Conservation (phyloP, 441 rosid genomes). For the Jatropha multifida region DNA sequence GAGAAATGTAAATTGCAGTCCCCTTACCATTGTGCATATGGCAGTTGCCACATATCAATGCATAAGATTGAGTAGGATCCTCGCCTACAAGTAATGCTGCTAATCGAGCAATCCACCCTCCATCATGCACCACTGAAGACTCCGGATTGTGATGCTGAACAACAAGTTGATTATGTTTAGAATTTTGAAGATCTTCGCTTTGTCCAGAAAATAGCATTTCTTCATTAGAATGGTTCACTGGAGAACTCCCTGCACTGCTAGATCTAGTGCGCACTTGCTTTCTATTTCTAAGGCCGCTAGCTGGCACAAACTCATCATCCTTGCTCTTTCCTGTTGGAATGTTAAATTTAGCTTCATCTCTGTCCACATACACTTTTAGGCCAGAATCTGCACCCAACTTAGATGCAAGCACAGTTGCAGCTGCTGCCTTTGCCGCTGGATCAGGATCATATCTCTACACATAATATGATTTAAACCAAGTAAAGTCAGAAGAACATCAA, state of each 20-base stretch:
- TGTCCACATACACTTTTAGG: conserved; percentile 66
- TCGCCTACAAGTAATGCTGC: conserved; percentile 94
- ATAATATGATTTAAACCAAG: conserved; percentile 10
- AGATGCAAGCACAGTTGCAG: conserved; percentile 92
- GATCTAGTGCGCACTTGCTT: conserved; percentile 50
- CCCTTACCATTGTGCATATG: conserved; percentile 90
- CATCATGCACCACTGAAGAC: conserved; percentile 48
- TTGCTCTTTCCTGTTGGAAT: conserved; percentile 53
- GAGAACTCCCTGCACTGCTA: conserved; percentile 48
- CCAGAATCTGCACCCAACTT: conserved; percentile 94
- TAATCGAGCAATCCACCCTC: conserved; percentile 84
- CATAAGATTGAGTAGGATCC: conserved; percentile 87
- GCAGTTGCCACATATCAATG: conserved; percentile 91
- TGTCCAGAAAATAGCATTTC: conserved; percentile 37
- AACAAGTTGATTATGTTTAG: conserved; percentile 53
- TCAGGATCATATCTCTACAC: conserved; percentile 93
- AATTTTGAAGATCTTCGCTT: conserved; percentile 34
- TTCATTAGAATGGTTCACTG: conserved; percentile 39
- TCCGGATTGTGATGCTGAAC: conserved; percentile 64
- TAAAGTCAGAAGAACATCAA: background rate
- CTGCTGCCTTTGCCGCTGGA: conserved; percentile 98
- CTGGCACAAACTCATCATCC: conserved; percentile 57
- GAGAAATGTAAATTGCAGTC: background rate
- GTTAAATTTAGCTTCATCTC: conserved; percentile 54
- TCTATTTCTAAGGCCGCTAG: conserved; percentile 73